Conservation (phyloP, 352 stramenopile species). For the Phytophthora chlamydospora region DNA sequence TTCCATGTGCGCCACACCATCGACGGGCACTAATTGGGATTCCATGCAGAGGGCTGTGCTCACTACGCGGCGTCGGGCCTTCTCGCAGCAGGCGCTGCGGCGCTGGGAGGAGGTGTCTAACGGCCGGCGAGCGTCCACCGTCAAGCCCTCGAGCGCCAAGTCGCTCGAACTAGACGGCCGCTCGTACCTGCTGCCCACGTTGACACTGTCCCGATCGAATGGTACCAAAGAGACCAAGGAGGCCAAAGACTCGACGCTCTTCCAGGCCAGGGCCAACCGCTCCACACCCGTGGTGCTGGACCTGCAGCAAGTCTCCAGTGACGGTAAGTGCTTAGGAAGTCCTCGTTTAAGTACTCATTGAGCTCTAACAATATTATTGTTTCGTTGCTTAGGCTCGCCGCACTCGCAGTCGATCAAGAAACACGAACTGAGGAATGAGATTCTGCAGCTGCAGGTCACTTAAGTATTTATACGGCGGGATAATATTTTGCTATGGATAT, state of each 20-base stretch:
- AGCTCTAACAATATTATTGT: background rate
- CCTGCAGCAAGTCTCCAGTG: slow-evolving; percentile 73
- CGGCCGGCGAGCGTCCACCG: slow-evolving; percentile 40
- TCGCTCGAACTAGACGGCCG: slow-evolving; percentile 61
- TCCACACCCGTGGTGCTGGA: slow-evolving; percentile 74
- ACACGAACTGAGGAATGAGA: slow-evolving; percentile 69
- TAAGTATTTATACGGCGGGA: background rate
- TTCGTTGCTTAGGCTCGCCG: slow-evolving; percentile 52
- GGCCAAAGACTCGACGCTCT: slow-evolving; percentile 39
- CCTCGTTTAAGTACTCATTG: slow-evolving; percentile 1
- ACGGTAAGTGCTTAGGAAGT: slow-evolving; percentile 41
- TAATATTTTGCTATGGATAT: background rate
- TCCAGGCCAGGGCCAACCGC: slow-evolving; percentile 48
- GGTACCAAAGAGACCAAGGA: slow-evolving; percentile 16
- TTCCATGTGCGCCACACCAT: too few species aligned
- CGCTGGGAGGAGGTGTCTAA: slow-evolving; percentile 46
- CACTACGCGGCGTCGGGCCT: slow-evolving; percentile 41
- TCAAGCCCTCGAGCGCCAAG: slow-evolving; percentile 30
- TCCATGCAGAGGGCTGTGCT: slow-evolving; percentile 45
- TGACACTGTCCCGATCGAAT: slow-evolving; percentile 51
- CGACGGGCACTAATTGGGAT: too few species aligned
- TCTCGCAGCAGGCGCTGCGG: slow-evolving; percentile 68
- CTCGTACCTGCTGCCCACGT: slow-evolving; percentile 76
- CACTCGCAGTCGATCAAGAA: slow-evolving; percentile 83
- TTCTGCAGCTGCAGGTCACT: slow-evolving; percentile 64